Evolutionary conservation across 2,329 filamentous ascomycete genomes (phyloP).

Genomic region (Penicillium crustosum): DNA sequence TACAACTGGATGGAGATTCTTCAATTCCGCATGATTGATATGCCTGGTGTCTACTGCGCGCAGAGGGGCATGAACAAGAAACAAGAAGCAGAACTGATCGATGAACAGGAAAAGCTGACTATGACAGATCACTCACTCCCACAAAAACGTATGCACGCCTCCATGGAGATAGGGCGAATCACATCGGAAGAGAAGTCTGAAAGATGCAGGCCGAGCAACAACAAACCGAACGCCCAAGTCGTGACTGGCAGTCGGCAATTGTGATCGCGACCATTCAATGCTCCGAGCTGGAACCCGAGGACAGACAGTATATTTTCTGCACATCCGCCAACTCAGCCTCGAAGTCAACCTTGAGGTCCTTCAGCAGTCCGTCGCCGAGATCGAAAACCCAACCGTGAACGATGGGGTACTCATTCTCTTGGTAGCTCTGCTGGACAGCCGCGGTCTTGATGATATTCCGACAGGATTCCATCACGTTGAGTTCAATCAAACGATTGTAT

Average conservation of each 20-base stretch:
- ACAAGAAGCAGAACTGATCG: background rate
- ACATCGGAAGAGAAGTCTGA: background rate
- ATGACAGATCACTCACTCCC: background rate
- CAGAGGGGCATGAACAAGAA: background rate
- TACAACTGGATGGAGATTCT: background rate
- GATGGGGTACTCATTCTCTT: constrained; percentile 63
- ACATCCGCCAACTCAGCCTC: constrained; percentile 50
- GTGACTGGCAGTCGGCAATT: background rate
- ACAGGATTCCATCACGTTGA: constrained; percentile 34
- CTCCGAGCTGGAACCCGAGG: background rate
- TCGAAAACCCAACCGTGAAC: constrained; percentile 75
- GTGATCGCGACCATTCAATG: background rate
- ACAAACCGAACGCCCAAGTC: background rate
- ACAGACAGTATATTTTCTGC: constrained; percentile 22
- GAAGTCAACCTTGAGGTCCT: constrained; percentile 64
- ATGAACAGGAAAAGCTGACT: background rate
- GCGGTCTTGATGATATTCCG: constrained; percentile 45
- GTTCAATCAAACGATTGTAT: constrained; percentile 32
- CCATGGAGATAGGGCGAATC: background rate
- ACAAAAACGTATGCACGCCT: background rate
- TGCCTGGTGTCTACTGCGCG: background rate
- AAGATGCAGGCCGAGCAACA: background rate
- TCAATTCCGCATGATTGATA: background rate
- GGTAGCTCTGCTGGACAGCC: constrained; percentile 61
- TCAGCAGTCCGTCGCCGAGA: constrained; percentile 65